These are phyloP conservation scores for Penicillium paneum DNA, from an alignment of 2,329 filamentous ascomycete species.

Conservation along the genomic window DNA sequence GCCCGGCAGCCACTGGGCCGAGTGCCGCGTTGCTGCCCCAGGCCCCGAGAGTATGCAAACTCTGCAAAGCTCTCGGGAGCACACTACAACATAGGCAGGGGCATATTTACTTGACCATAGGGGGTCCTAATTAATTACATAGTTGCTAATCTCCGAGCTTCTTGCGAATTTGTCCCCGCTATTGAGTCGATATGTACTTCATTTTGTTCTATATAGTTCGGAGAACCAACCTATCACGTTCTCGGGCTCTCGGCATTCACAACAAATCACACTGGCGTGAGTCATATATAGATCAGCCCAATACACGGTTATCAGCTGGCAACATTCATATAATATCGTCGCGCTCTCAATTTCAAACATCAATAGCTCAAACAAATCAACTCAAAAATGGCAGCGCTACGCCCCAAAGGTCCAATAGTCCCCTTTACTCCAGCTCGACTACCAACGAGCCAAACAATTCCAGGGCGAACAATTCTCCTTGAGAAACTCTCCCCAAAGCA, in stretches of 20 bases:
- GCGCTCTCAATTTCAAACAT: neutral
- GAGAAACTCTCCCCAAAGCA: constrained; percentile 28
- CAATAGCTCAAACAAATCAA: neutral
- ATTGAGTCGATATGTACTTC: neutral
- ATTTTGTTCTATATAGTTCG: neutral
- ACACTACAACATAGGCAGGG: too few species aligned
- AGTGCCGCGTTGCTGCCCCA: too few species aligned
- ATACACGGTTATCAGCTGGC: neutral
- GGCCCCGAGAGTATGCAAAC: too few species aligned
- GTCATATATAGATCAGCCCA: neutral
- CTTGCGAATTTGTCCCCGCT: neutral
- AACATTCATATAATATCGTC: neutral
- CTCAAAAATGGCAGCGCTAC: constrained; percentile 5
- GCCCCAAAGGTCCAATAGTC: constrained; percentile 12
- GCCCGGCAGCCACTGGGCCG: too few species aligned
- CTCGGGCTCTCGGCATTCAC: neutral
- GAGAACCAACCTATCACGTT: neutral
- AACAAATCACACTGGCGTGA: constrained; percentile 3
- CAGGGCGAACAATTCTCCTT: constrained; percentile 29
- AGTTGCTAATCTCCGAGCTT: neutral
- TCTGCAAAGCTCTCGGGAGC: too few species aligned
- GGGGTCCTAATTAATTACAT: too few species aligned
- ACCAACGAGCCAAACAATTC: constrained; percentile 6
- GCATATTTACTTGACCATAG: too few species aligned
- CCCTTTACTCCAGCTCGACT: constrained; percentile 7